Percentiles rank a stretch among this genome's conserved stretches.
These are phyloP conservation scores for Scedosporium apiospermum DNA, from an alignment of 2,329 filamentous ascomycete genomes.

Conservation along the genomic window DNA sequence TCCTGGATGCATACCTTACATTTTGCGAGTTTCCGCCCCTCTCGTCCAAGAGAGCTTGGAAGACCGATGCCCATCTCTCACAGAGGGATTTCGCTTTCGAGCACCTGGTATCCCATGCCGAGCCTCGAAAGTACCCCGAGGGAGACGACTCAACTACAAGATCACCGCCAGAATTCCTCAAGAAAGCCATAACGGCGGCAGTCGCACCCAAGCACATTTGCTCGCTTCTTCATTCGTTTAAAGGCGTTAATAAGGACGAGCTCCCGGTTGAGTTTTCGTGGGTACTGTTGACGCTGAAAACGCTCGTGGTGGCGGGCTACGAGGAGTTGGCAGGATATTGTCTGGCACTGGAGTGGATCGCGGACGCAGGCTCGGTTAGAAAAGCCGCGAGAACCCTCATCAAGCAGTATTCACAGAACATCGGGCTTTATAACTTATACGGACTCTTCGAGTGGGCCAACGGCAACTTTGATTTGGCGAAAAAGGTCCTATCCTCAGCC, in stretches of 20 bases:
- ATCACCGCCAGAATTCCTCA: background rate
- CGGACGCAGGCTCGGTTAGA: slow-evolving; percentile 45
- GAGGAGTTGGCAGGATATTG: slow-evolving; percentile 53
- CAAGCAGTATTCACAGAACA: slow-evolving; percentile 54
- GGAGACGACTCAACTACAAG: background rate
- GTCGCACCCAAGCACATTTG: background rate
- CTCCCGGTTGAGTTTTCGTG: slow-evolving; percentile 30
- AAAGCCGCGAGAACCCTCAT: slow-evolving; percentile 66
- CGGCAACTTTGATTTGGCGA: slow-evolving; percentile 47
- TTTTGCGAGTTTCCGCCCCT: slow-evolving; percentile 56
- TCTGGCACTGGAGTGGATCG: slow-evolving; percentile 54
- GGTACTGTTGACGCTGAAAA: slow-evolving; percentile 44
- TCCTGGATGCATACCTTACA: slow-evolving; percentile 62
- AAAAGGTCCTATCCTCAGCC: slow-evolving; percentile 51
- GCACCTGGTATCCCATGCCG: background rate
- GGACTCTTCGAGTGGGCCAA: slow-evolving; percentile 59
- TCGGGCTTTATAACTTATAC: slow-evolving; percentile 70
- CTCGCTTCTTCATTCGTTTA: background rate
- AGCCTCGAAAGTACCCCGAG: background rate
- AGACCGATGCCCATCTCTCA: slow-evolving; percentile 43
- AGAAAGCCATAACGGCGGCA: background rate
- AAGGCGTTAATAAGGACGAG: background rate
- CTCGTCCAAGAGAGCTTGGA: slow-evolving; percentile 18
- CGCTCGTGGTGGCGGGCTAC: slow-evolving; percentile 39
- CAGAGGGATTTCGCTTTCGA: slow-evolving; percentile 17